Evolutionary conservation across 2,329 filamentous ascomycete genomes (phyloP).

Genomic region (Coniochaeta hoffmannii): DNA sequence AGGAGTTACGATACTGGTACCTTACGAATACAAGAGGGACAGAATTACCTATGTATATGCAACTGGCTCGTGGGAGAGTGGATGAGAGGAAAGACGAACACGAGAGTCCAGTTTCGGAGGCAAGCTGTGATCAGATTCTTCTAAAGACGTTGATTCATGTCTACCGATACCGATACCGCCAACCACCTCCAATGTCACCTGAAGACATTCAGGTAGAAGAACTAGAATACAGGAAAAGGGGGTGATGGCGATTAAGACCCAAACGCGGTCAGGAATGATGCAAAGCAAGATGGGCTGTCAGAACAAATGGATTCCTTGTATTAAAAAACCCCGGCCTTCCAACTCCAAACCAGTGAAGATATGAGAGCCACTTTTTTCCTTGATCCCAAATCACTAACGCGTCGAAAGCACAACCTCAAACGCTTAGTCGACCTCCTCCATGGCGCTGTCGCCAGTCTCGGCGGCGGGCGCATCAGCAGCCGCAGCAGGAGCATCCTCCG

Average conservation of each 20-base stretch:
- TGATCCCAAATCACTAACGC: constrained; percentile 20
- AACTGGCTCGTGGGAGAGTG: no score
- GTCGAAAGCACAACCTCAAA: constrained; percentile 5
- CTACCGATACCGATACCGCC: background rate
- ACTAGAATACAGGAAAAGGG: background rate
- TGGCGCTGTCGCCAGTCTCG: constrained; percentile 79
- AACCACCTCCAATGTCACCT: background rate
- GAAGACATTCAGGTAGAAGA: no score
- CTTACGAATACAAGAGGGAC: no score
- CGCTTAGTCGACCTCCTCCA: constrained; percentile 98
- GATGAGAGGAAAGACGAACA: no score
- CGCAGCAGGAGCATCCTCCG: constrained; percentile 46
- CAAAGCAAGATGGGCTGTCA: constrained; percentile 3
- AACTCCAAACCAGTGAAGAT: constrained; percentile 26
- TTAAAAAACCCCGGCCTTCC: constrained; percentile 20
- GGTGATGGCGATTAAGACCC: background rate
- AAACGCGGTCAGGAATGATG: background rate
- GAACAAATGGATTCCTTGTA: constrained; percentile 3
- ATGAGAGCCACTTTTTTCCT: constrained; percentile 30
- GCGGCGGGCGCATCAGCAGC: constrained; percentile 51
- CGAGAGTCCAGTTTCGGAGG: background rate
- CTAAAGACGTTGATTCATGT: background rate
- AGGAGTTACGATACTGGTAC: no score
- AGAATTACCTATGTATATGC: no score
- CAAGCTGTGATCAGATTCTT: background rate